Evolutionary conservation across 2,329 filamentous ascomycete species (phyloP).

Genomic region (Sarocladium oryzae): DNA sequence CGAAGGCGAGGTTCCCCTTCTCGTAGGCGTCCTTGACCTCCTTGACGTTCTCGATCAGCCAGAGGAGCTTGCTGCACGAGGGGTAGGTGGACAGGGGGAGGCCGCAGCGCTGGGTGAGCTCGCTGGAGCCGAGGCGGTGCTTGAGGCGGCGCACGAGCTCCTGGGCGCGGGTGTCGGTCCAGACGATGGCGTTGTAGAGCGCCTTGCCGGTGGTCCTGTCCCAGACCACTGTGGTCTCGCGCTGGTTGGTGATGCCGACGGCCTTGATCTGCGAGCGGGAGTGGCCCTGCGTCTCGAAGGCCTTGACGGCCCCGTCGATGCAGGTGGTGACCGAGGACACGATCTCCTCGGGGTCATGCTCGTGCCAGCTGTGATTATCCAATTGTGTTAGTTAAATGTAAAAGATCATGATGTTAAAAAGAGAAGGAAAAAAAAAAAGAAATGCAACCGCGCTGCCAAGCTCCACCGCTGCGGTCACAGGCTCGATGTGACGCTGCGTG

Average conservation of each 20-base stretch:
- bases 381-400: slow-evolving; percentile 10
- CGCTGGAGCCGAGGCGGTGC: slow-evolving; percentile 56
- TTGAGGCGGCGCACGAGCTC: slow-evolving; percentile 69
- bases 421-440: too few species aligned
- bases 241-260: slow-evolving; percentile 77
- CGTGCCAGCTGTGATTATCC: slow-evolving; percentile 64
- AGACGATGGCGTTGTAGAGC: slow-evolving; percentile 75
- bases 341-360: slow-evolving; percentile 74
- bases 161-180: slow-evolving; percentile 75
- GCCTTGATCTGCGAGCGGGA: slow-evolving; percentile 62
- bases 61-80: slow-evolving; percentile 70
- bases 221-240: slow-evolving; percentile 78
- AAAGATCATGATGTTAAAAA: too few species aligned
- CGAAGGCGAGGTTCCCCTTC: slow-evolving; percentile 64
- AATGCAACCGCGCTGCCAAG: too few species aligned
- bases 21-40: slow-evolving; percentile 66
- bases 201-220: slow-evolving; percentile 70
- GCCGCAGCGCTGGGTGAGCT: slow-evolving; percentile 63
- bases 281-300: slow-evolving; percentile 63
- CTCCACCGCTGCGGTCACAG: too few species aligned
- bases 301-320: slow-evolving; percentile 65
- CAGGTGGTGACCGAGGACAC: slow-evolving; percentile 66
- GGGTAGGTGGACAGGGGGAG: slow-evolving; percentile 78
- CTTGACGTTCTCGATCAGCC: slow-evolving; percentile 64
- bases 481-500: too few species aligned